phyloP scores from a whole-genome alignment of 345 rosid genomes.

The Salix brachista region DNA sequence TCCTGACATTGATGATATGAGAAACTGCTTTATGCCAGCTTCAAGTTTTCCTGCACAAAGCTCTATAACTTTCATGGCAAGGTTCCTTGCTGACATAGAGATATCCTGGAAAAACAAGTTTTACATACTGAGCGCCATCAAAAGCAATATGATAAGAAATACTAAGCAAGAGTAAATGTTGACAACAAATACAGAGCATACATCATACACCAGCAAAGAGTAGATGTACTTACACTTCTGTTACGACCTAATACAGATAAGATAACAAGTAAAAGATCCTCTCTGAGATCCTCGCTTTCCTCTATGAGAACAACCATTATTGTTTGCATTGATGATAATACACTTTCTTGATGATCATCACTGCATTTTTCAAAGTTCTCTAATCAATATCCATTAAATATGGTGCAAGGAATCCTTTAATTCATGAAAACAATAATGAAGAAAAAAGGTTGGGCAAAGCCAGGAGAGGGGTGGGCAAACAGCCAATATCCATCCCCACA shows the following conservation, averaged over 20 bases:
- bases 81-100: constrained; percentile 64
- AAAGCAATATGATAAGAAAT: constrained; percentile 6
- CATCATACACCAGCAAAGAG: constrained; percentile 8
- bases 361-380: constrained; percentile 42
- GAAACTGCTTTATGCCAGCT: constrained; percentile 79
- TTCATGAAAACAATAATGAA: background rate
- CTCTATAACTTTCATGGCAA: constrained; percentile 88
- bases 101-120: constrained; percentile 49
- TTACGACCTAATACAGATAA: constrained; percentile 74
- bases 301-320: constrained; percentile 81
- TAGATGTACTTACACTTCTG: constrained; percentile 52
- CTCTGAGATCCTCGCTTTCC: constrained; percentile 87
- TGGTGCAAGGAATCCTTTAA: background rate
- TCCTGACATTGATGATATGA: constrained; percentile 81
- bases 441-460: background rate
- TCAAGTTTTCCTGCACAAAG: constrained; percentile 81
- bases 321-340: constrained; percentile 80
- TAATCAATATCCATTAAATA: constrained; percentile 3
- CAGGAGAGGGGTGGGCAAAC: too few species aligned
- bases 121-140: constrained; percentile 23
- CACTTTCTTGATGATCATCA: constrained; percentile 89
- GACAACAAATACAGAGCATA: background rate
- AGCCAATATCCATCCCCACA: background rate
- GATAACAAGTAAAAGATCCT: constrained; percentile 66
- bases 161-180: background rate